Conservation (phyloP, 1,139 yeast species). For the Protomyces lactucae-debilis region DNA sequence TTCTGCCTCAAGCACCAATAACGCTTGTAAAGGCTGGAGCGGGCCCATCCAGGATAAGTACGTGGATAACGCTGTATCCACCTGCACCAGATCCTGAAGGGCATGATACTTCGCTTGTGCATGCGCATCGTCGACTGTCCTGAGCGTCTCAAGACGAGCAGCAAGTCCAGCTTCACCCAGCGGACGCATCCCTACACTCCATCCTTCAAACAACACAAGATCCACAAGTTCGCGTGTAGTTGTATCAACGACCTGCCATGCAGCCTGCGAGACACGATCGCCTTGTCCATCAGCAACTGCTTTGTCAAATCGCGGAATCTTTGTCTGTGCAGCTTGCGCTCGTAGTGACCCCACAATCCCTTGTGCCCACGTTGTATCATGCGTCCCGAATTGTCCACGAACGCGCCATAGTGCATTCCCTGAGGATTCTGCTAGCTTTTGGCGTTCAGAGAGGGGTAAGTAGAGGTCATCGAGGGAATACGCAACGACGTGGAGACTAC, state of each 20-base stretch:
- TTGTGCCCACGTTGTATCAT: constrained; percentile 54
- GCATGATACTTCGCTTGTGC: constrained; percentile 29
- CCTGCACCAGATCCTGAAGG: constrained; percentile 39
- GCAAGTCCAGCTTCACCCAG: constrained; percentile 39
- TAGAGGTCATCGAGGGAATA: constrained; percentile 86
- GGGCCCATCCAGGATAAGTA: constrained; percentile 40
- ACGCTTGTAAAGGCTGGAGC: constrained; percentile 36
- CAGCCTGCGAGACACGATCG: constrained; percentile 50
- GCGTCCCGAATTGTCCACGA: constrained; percentile 86
- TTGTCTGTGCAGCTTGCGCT: constrained; percentile 35
- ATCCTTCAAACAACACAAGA: constrained; percentile 79
- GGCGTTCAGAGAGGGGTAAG: constrained; percentile 59
- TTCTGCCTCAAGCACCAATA: constrained; percentile 60
- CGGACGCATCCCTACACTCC: constrained; percentile 80
- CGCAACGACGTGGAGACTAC: constrained; percentile 48
- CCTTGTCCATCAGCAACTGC: constrained; percentile 70
- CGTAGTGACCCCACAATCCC: constrained; percentile 36
- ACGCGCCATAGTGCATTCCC: constrained; percentile 9
- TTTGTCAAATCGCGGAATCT: constrained; percentile 74
- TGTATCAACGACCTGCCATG: constrained; percentile 33
- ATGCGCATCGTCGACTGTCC: constrained; percentile 3
- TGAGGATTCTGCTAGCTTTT: constrained; percentile 41
- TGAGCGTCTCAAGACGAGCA: constrained; percentile 27
- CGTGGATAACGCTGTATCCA: constrained; percentile 38
- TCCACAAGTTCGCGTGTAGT: constrained; percentile 43